Evolutionary conservation across 305 asterid genomes (phyloP), one percentile per base, ranked within the genome.

Genomic region (Fraxinus dipetala): DNA sequence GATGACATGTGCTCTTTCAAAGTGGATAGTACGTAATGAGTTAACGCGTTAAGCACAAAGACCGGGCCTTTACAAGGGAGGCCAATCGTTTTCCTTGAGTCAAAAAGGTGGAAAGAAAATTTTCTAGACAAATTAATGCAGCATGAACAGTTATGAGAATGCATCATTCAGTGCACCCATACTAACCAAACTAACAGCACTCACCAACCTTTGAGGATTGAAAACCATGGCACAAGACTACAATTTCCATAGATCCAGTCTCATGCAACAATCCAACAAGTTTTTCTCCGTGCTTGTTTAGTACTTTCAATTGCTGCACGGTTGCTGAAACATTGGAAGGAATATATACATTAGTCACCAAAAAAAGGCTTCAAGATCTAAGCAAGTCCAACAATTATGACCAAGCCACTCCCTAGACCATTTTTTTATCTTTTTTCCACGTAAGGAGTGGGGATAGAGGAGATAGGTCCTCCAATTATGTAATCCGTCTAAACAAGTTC

Each of bases 191-290:
- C 45, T 75, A 74, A 69, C 78, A 30, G 70, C 61, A 24, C 30
- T 51, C 3, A 56, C 83, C 54, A 74, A 92, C 98, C 99, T 91
- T 95, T 30, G 94, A 76, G 78, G 92, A 89, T 79, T 87, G 86
- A 72, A 92, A 92, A 82, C 98, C 99, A 85, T 95, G 99, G 85
- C 98, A 95, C 40, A 95, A 85, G 80, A 95, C 89, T 61, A 88
- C 97, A 61, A 95, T 81, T 43, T 89, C 88, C 38, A 75, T 61
- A 65, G 98, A 92, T 86, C 95, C 97, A 78, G 94, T 88, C 16
- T 95, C 98, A 84, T 95, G 96, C 88, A 93, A 85, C 72, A 92
- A 79, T n/a, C 98, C 99, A 22, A 83, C 92, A 79, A 95, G 97
- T 75, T 92, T 92, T 73, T 93, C 96, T 61, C 89, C 91, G 28